phyloP scores from a whole-genome alignment of 441 rosid species.

The Theobroma grandiflorum region DNA sequence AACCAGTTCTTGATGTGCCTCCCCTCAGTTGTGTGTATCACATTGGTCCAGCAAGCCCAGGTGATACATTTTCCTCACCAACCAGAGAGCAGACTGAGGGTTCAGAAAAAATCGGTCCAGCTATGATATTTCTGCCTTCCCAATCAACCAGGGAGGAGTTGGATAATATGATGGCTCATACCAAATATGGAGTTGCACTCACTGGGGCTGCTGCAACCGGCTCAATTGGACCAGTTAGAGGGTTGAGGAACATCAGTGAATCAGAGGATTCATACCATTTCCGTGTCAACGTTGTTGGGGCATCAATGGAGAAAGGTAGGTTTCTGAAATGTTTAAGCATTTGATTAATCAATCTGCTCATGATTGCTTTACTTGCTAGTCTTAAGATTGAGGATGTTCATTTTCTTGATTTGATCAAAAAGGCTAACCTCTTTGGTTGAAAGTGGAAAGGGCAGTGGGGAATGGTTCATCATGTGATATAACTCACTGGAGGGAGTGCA shows the following conservation, averaged over 20 bases:
- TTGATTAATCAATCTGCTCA: slow-evolving; percentile 18
- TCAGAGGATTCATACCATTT: slow-evolving; percentile 67
- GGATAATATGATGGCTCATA: slow-evolving; percentile 41
- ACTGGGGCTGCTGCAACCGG: slow-evolving; percentile 79
- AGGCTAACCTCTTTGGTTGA: neutral
- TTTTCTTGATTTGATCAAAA: slow-evolving; percentile 23
- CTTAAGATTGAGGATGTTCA: neutral
- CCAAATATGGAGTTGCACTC: slow-evolving; percentile 57
- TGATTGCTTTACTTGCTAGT: slow-evolving; percentile 28
- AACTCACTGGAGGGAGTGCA: neutral
- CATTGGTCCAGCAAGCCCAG: slow-evolving; percentile 19
- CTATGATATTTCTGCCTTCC: slow-evolving; percentile 43
- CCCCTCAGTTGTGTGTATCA: slow-evolving; percentile 31
- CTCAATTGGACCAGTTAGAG: slow-evolving; percentile 67
- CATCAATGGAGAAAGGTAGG: slow-evolving; percentile 78
- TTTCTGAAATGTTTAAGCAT: slow-evolving; percentile 26
- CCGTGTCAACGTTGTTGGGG: slow-evolving; percentile 84
- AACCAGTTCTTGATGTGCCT: slow-evolving; percentile 27
- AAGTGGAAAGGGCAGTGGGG: neutral
- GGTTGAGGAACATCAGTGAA: slow-evolving; percentile 67
- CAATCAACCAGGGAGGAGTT: slow-evolving; percentile 49
- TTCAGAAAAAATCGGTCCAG: slow-evolving; percentile 17
- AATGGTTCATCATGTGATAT: neutral
- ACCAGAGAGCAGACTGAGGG: slow-evolving; percentile 7
- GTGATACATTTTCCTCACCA: slow-evolving; percentile 7